phyloP scores from a whole-genome alignment of 73 alveolate genomes.

The Loxodes magnus region DNA sequence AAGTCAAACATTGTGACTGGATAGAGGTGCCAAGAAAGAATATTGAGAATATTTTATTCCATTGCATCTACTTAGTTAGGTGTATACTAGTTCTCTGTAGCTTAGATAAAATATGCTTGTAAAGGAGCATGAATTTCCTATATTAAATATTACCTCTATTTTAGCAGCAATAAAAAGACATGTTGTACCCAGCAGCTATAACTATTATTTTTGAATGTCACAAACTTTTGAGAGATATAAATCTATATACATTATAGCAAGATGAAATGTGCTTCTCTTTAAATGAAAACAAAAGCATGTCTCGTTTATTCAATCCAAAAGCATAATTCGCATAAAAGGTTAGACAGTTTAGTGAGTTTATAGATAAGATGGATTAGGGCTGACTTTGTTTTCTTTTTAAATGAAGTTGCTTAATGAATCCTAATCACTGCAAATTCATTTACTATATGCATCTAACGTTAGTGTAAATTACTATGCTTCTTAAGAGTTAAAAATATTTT shows the following conservation, averaged over 20 bases:
- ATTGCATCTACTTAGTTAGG: not conserved
- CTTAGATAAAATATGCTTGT: too few species aligned
- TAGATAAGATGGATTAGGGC: too few species aligned
- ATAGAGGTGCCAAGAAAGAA: not conserved
- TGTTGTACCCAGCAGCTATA: not conserved
- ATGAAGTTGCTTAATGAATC: too few species aligned
- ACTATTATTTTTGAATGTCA: not conserved
- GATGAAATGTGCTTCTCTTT: not conserved
- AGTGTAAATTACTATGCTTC: too few species aligned
- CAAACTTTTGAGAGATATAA: not conserved
- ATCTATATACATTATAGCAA: not conserved
- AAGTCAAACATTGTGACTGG: constrained; percentile 8
- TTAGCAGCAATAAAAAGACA: constrained; percentile 1
- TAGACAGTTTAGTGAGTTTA: too few species aligned
- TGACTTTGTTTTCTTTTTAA: too few species aligned
- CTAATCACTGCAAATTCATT: too few species aligned
- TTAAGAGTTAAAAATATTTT: too few species aligned
- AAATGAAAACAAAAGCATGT: not conserved
- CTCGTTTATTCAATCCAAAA: not conserved
- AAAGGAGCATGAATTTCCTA: too few species aligned
- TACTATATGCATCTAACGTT: too few species aligned
- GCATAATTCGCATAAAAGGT: not conserved
- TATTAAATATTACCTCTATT: not conserved
- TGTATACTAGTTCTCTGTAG: too few species aligned
- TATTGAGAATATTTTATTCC: constrained; percentile 8